Percentiles rank a stretch among this genome's conserved stretches.
These are phyloP conservation scores for Xanthoconium stramineum DNA, from an alignment of 768 basidiomycete genomes.

Conservation along the genomic window DNA sequence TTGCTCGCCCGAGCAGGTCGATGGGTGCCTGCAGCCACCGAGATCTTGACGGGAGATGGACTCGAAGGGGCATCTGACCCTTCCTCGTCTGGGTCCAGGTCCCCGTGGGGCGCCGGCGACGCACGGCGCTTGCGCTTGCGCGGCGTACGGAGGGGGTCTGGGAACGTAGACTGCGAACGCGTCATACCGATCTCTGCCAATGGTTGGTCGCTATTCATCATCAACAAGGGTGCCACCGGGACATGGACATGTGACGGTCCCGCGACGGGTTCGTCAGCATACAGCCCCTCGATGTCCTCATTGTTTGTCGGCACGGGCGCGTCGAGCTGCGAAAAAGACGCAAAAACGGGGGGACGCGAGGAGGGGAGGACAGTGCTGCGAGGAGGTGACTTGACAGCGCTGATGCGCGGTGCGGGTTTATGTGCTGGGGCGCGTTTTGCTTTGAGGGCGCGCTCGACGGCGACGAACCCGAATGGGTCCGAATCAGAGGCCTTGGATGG, in stretches of 20 bases:
- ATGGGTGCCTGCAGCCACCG: slow-evolving; percentile 1
- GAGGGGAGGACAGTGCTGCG: slow-evolving; percentile 17
- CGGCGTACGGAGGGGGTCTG: slow-evolving; percentile 31
- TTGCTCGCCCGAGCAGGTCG: background rate
- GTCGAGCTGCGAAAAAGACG: slow-evolving; percentile 37
- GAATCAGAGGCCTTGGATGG: slow-evolving; percentile 33
- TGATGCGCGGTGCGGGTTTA: slow-evolving; percentile 8
- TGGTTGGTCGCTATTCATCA: slow-evolving; percentile 19
- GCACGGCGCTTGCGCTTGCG: slow-evolving; percentile 26
- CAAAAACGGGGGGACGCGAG: slow-evolving; percentile 7
- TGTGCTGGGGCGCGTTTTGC: slow-evolving; percentile 32
- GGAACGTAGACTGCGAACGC: slow-evolving; percentile 12
- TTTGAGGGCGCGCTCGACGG: slow-evolving; percentile 50
- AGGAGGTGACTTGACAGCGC: slow-evolving; percentile 18
- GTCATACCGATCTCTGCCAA: slow-evolving; percentile 1
- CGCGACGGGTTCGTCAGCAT: slow-evolving; percentile 30
- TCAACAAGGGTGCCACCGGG: slow-evolving; percentile 22
- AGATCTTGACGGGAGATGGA: slow-evolving; percentile 32
- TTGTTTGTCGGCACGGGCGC: slow-evolving; percentile 30
- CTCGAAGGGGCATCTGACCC: slow-evolving; percentile 19
- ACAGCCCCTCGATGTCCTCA: slow-evolving; percentile 35
- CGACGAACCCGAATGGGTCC: slow-evolving; percentile 58
- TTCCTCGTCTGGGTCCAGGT: slow-evolving; percentile 9
- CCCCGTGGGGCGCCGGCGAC: background rate
- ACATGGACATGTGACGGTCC: slow-evolving; percentile 23